Evolutionary conservation across 2,329 filamentous ascomycete species (phyloP).

Genomic region (Cladosporium cucumerinum): DNA sequence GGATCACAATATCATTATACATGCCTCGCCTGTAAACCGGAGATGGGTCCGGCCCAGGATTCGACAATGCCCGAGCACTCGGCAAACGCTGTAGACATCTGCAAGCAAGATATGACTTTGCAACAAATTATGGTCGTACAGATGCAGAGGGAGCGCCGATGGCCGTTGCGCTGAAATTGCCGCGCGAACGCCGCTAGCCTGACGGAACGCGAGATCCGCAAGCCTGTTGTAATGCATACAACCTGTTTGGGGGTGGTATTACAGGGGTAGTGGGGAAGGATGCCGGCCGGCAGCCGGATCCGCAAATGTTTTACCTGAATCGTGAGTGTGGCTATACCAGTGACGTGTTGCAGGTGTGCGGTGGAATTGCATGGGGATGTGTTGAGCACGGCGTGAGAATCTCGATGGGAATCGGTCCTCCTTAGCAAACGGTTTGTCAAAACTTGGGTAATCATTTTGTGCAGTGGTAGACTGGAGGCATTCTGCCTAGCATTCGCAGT

Average conservation of each 20-base stretch:
- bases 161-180: background rate
- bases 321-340: background rate
- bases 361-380: background rate
- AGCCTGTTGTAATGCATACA: background rate
- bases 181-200: background rate
- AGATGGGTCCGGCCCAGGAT: background rate
- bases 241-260: background rate
- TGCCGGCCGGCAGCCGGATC: background rate
- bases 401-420: background rate
- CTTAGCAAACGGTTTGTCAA: background rate
- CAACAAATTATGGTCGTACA: background rate
- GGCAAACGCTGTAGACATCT: background rate
- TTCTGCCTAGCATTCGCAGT: background rate
- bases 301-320: background rate
- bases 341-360: background rate
- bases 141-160: constrained; percentile 1
- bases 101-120: background rate
- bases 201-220: background rate
- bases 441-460: background rate
- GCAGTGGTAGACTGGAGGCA: background rate
- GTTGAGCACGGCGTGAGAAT: background rate
- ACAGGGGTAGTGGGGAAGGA: background rate
- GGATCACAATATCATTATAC: background rate
- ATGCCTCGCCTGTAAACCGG: background rate
- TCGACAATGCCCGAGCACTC: background rate